Evolutionary conservation across 352 stramenopile genomes (phyloP).

Genomic region (Blastocystis sp.): DNA sequence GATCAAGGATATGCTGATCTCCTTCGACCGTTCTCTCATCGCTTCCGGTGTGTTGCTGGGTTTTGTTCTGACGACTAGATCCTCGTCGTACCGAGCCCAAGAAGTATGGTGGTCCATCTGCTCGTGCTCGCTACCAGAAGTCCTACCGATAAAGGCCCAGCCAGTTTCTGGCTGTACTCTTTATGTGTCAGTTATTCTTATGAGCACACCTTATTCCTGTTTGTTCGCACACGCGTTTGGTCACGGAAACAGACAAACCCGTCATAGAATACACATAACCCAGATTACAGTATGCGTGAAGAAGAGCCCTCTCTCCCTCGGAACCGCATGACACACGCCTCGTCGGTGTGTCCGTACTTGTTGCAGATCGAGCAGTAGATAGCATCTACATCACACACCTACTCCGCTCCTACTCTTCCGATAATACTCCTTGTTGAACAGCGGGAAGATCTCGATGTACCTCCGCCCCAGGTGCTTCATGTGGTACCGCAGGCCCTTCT

Average conservation of each 20-base stretch:
- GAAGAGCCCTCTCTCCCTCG: too few relatives aligned
- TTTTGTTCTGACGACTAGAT: too few relatives aligned
- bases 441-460: conserved; percentile 44
- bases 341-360: conserved; percentile 28
- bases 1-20: too few relatives aligned
- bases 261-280: not conserved
- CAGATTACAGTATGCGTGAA: not conserved
- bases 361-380: conserved; percentile 45
- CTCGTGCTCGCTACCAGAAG: not conserved
- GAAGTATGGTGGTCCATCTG: too few relatives aligned
- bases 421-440: conserved; percentile 56
- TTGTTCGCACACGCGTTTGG: not conserved
- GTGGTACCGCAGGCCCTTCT: conserved; percentile 11
- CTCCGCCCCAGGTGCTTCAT: not conserved
- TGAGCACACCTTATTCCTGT: conserved; percentile 41
- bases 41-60: conserved; percentile 2
- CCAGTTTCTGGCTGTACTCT: not conserved
- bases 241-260: not conserved
- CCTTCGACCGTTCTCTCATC: conserved; percentile 90
- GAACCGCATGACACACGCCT: not conserved
- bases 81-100: too few relatives aligned
- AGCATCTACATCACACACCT: not conserved
- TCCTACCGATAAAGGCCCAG: conserved; percentile 85
- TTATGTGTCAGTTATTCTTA: not conserved
- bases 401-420: not conserved